Evolutionary conservation across 345 rosid species (phyloP).

Genomic region (Aethionema arabicum): DNA sequence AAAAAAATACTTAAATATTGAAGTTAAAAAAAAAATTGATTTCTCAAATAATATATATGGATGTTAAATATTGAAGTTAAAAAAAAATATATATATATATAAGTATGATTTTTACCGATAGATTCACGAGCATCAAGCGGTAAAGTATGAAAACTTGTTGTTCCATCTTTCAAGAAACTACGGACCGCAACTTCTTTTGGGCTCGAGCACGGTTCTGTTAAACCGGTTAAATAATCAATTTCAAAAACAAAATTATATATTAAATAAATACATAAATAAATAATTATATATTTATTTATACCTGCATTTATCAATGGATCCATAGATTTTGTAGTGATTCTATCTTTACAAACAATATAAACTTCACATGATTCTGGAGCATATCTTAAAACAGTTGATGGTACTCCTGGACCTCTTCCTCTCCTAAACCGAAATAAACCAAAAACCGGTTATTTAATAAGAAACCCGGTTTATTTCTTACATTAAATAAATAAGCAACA

Average conservation of each 20-base stretch:
- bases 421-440: slow-evolving; percentile 46
- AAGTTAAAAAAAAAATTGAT: too few species aligned
- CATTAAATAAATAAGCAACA: too few species aligned
- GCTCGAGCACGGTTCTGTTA: slow-evolving; percentile 25
- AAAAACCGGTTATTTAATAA: neutral
- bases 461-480: neutral
- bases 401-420: slow-evolving; percentile 52
- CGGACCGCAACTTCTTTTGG: slow-evolving; percentile 12
- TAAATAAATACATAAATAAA: neutral
- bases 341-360: slow-evolving; percentile 49
- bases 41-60: too few species aligned
- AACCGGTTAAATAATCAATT: neutral
- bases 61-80: too few species aligned
- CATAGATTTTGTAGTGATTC: slow-evolving; percentile 52
- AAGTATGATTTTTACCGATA: slow-evolving; percentile 15
- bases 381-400: slow-evolving; percentile 50
- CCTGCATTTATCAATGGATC: slow-evolving; percentile 34
- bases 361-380: slow-evolving; percentile 56
- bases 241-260: neutral
- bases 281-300: neutral
- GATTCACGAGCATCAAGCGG: slow-evolving; percentile 36
- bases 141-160: slow-evolving; percentile 33
- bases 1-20: too few species aligned
- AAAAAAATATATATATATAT: too few species aligned
- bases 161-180: slow-evolving; percentile 31